These are phyloP conservation scores for Aphanoascus verrucosus DNA, from an alignment of 2,329 filamentous ascomycete species.

Conservation along the genomic window DNA sequence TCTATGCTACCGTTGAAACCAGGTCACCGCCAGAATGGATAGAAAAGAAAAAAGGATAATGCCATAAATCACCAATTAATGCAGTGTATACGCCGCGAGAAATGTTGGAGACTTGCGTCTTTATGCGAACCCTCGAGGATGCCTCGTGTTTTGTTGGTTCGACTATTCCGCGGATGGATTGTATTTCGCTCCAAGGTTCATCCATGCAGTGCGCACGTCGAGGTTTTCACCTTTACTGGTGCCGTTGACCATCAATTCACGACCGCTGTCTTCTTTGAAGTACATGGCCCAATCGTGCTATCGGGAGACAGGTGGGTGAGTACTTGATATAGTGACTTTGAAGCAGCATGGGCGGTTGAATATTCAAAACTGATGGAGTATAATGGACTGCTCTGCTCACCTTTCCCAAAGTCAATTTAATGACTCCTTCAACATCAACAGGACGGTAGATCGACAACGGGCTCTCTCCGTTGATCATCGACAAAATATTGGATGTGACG, in stretches of 20 bases:
- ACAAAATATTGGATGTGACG: constrained; percentile 46
- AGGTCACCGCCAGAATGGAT: too few species aligned
- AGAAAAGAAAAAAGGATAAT: too few species aligned
- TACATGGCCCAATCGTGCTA: constrained; percentile 6
- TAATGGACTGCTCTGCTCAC: constrained; percentile 27
- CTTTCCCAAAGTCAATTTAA: constrained; percentile 46
- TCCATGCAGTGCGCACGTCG: not conserved
- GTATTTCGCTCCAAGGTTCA: not conserved
- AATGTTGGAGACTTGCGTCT: too few species aligned
- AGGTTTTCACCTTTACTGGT: not conserved
- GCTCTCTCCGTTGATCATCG: constrained; percentile 34
- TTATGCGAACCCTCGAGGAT: too few species aligned
- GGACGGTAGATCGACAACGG: constrained; percentile 34
- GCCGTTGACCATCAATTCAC: constrained; percentile 7
- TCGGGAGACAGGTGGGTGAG: not conserved
- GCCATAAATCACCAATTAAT: too few species aligned
- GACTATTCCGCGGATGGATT: too few species aligned
- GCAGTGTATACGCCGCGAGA: too few species aligned
- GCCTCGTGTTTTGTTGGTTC: too few species aligned
- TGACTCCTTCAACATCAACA: constrained; percentile 40
- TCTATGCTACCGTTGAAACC: too few species aligned
- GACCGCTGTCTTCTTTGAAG: constrained; percentile 3
- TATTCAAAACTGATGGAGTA: too few species aligned
- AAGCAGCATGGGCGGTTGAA: too few species aligned
- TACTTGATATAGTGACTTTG: not conserved